A percentile compares a stretch with the other conserved stretches of the same genome.
phyloP scores from a whole-genome alignment of 768 basidiomycete genomes.

The Suillus paluster region DNA sequence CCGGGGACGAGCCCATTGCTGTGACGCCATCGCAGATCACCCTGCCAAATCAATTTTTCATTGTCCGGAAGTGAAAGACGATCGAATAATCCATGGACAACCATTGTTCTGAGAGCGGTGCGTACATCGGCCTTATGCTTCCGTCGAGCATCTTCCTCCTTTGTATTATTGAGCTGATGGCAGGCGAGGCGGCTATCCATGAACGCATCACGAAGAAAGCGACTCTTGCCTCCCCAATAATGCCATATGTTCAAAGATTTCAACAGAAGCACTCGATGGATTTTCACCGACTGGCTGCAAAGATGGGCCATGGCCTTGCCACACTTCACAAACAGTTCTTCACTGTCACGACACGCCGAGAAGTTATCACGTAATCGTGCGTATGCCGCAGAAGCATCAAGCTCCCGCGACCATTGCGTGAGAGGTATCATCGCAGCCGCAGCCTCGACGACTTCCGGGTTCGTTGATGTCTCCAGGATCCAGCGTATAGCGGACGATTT shows the following conservation, averaged over 20 bases:
- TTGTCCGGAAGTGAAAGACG: not conserved
- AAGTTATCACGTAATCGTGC: not conserved
- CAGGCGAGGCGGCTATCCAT: not conserved
- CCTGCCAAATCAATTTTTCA: not conserved
- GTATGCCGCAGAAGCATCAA: not conserved
- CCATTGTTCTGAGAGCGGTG: not conserved
- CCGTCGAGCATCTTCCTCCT: not conserved
- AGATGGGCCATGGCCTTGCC: conserved; percentile 1
- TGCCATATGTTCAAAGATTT: no score
- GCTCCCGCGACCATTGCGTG: not conserved
- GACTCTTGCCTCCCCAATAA: not conserved
- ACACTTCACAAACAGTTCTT: not conserved
- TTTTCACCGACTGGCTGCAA: not conserved
- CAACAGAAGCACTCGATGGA: not conserved
- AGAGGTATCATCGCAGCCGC: not conserved
- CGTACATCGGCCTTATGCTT: not conserved
- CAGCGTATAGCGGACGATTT: conserved; percentile 14
- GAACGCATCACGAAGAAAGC: not conserved
- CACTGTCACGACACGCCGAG: not conserved
- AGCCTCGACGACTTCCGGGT: conserved; percentile 10
- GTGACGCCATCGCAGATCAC: not conserved
- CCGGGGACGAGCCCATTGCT: not conserved
- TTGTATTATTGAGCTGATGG: not conserved
- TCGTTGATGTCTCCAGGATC: conserved; percentile 23
- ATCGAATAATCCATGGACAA: not conserved